Conservation (phyloP, 805 yeast species). For the Sungouiozyma ichnusensis region DNA sequence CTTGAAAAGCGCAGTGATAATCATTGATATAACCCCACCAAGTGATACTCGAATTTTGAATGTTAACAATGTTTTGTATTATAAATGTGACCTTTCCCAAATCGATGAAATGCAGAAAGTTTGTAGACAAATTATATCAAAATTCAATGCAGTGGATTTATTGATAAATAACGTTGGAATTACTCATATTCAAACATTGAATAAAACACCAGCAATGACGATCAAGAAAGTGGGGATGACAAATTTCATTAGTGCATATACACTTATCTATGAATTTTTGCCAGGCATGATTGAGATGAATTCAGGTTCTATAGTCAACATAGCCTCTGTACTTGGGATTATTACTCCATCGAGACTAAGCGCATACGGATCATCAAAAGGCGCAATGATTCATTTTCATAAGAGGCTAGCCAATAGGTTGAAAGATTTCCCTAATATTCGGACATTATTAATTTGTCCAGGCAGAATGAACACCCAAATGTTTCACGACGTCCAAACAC, state of each 20-base stretch:
- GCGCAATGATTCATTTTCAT: conserved; percentile 77
- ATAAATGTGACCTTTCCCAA: conserved; percentile 60
- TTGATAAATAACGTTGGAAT: conserved; percentile 84
- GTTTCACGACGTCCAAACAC: conserved; percentile 68
- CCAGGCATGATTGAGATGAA: conserved; percentile 55
- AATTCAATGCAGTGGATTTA: conserved; percentile 50
- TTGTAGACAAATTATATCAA: conserved; percentile 33
- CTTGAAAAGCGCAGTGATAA: conserved; percentile 44
- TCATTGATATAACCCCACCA: conserved; percentile 45
- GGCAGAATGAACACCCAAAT: conserved; percentile 74
- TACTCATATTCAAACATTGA: conserved; percentile 44
- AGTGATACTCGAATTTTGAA: conserved; percentile 13
- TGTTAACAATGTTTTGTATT: conserved; percentile 40
- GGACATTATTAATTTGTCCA: conserved; percentile 70
- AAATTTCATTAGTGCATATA: conserved; percentile 61
- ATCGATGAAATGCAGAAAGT: conserved; percentile 34
- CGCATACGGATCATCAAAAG: conserved; percentile 84
- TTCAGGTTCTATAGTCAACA: conserved; percentile 69
- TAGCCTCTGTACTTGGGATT: conserved; percentile 79
- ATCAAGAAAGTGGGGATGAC: conserved; percentile 54
- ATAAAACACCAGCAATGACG: conserved; percentile 45
- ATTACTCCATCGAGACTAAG: conserved; percentile 71
- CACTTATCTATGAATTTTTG: conserved; percentile 56
- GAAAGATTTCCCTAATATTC: conserved; percentile 29
- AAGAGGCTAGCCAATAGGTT: conserved; percentile 68